phyloP scores from a whole-genome alignment of 2,329 filamentous ascomycete genomes.

The Talaromyces piceae region DNA sequence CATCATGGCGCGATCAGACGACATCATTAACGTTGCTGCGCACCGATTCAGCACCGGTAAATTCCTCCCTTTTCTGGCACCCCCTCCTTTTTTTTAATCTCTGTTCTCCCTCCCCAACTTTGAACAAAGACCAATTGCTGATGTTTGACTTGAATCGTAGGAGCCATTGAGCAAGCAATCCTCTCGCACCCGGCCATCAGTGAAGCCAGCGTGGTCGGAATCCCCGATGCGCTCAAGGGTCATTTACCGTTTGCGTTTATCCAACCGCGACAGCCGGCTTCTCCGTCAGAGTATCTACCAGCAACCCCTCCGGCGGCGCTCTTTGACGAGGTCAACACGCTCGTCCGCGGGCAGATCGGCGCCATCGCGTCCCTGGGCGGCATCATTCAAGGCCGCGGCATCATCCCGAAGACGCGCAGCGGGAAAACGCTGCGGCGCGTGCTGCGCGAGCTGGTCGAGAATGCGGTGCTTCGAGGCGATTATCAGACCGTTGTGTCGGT shows the following conservation, averaged over 20 bases:
- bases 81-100: background rate
- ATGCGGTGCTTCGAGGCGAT: slow-evolving; percentile 61
- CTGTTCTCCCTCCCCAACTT: too few relatives aligned
- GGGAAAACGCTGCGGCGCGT: slow-evolving; percentile 84
- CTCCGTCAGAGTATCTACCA: slow-evolving; percentile 40
- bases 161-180: slow-evolving; percentile 84
- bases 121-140: too few relatives aligned
- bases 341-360: slow-evolving; percentile 74
- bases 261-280: slow-evolving; percentile 39
- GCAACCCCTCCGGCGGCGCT: slow-evolving; percentile 36
- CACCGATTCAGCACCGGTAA: slow-evolving; percentile 81
- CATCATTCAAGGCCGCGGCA: slow-evolving; percentile 72
- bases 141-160: slow-evolving; percentile 38
- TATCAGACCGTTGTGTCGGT: slow-evolving; percentile 65
- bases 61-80: too few relatives aligned
- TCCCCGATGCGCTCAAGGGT: slow-evolving; percentile 80
- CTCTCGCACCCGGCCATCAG: slow-evolving; percentile 70
- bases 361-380: slow-evolving; percentile 80
- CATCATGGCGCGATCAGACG: slow-evolving; percentile 62
- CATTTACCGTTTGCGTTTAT: slow-evolving; percentile 89
- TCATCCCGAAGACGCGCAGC: slow-evolving; percentile 88
- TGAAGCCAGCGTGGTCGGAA: slow-evolving; percentile 78
- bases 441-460: slow-evolving; percentile 74
- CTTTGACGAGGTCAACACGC: slow-evolving; percentile 37
- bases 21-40: slow-evolving; percentile 93